Evolutionary conservation across 176 grass and related monocot genomes (phyloP), one percentile per base, ranked within the genome.

Genomic region (Eleusine indica): DNA sequence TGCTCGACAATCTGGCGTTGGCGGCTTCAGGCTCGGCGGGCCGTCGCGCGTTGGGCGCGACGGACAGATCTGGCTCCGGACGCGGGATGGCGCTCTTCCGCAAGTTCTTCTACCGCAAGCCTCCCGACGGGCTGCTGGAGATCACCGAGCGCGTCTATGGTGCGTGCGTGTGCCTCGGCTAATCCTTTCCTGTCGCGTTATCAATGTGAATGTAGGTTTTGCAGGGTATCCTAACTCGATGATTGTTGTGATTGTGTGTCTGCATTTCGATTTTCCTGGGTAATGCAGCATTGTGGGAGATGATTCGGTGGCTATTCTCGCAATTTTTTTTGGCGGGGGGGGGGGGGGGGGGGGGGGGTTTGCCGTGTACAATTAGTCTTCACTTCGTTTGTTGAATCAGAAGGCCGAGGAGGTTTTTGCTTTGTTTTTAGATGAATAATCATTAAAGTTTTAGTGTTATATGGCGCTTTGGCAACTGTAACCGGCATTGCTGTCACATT

Each of bases 21-120:
- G 46, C 77, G 48, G 9, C 10, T 30, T 39, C 57, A 11, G 71
- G 71, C 28, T 41, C 76, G 68, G 39, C 84, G 67, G 72, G 77
- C 14, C 42, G 41, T 58, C 74, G 58, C 74, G 65, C 46, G 46
- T 10, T 17, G 39, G 64, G 46, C 66, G 77, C 4, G 61, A 4
- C 46, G 47, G 65, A 80, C 13, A 41, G 67, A 70, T 42, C 38
- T 63, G 81, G 89, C 90, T 91, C 96, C 78, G 70, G 22, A 62
- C 40, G 74, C 21, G 61, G 83, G 66, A 98, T 95, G 96, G 91
- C 96, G 73, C 83, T 99, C 74, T 96, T 99, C 75, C 89, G 96
- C 79, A 99, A 96, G 86, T 96, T 99, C 89, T 99, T 99, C 82
- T 99, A 94, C 73, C 93, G 96, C 74, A 99, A 99, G 85, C 96